A percentile compares a stretch with the other conserved stretches of the same genome.
These are phyloP conservation scores for Mortierella sp. DNA, from an alignment of 371 early-diverging fungal species.

Conservation along the genomic window DNA sequence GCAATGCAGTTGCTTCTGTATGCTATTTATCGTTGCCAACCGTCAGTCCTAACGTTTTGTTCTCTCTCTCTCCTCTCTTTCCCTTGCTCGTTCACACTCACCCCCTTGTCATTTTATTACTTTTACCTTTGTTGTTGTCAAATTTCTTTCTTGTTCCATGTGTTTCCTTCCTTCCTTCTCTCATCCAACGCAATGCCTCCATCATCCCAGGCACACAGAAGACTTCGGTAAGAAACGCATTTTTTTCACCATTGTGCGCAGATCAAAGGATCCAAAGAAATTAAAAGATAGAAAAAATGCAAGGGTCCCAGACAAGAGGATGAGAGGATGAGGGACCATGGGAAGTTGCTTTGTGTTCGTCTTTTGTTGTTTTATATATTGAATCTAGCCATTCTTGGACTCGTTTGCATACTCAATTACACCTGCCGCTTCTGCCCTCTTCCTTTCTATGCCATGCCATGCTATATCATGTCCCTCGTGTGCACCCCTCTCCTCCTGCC, in stretches of 20 bases:
- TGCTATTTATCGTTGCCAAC: neutral
- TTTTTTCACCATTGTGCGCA: neutral
- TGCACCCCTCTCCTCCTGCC: neutral
- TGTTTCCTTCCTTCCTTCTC: neutral
- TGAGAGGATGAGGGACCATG: neutral
- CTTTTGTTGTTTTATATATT: neutral
- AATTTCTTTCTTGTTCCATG: neutral
- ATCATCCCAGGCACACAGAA: neutral
- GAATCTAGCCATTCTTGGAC: neutral
- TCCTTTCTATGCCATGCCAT: no score
- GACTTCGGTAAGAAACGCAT: neutral
- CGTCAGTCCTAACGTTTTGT: neutral
- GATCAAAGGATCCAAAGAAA: neutral
- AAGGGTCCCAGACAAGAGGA: constrained; percentile 1
- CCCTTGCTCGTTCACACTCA: neutral
- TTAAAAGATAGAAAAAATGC: neutral
- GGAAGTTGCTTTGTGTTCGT: neutral
- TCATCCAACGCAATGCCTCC: neutral
- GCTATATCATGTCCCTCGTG: no score
- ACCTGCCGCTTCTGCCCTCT: no score
- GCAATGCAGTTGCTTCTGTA: neutral
- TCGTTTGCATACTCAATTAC: neutral
- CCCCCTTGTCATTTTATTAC: neutral
- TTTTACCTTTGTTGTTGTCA: neutral
- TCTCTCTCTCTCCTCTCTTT: neutral